phyloP scores from a whole-genome alignment of 495 filamentous ascomycete genomes.

The Sporormia fimetaria region DNA sequence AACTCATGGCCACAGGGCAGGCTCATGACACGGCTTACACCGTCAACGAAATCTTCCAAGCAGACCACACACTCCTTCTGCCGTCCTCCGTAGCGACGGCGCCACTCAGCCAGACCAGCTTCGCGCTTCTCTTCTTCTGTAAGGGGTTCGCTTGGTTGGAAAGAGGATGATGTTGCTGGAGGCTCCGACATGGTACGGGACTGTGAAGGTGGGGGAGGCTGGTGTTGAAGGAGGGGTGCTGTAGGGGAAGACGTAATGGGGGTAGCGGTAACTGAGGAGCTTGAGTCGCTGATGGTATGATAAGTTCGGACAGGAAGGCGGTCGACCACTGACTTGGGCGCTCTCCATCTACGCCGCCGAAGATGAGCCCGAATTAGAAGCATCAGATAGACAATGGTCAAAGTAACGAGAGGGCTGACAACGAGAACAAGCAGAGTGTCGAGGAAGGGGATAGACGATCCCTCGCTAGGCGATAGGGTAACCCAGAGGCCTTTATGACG shows the following conservation, averaged over 20 bases:
- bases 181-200: slow-evolving; percentile 53
- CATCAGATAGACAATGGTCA: slow-evolving; percentile 86
- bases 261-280: slow-evolving; percentile 44
- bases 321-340: slow-evolving; percentile 91
- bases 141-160: slow-evolving; percentile 15
- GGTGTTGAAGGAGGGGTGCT: slow-evolving; percentile 54
- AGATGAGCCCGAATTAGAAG: slow-evolving; percentile 81
- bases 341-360: slow-evolving; percentile 81
- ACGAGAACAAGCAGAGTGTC: slow-evolving; percentile 91
- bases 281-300: slow-evolving; percentile 60
- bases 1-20: slow-evolving; percentile 98
- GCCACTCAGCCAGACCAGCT: slow-evolving; percentile 44
- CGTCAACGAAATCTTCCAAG: slow-evolving; percentile 91
- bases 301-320: slow-evolving; percentile 91
- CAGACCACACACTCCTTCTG: slow-evolving; percentile 97
- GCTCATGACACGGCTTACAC: slow-evolving; percentile 90
- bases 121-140: slow-evolving; percentile 44
- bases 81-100: slow-evolving; percentile 72
- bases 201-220: slow-evolving; percentile 33
- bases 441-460: slow-evolving; percentile 88
- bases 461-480: slow-evolving; percentile 78
- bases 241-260: slow-evolving; percentile 53
- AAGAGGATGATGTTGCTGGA: slow-evolving; percentile 28
- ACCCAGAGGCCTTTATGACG: slow-evolving; percentile 86
- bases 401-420: slow-evolving; percentile 79